Base-by-base conservation (phyloP, 148 eudicot species). In the Camellia lanceoleosa region DNA sequence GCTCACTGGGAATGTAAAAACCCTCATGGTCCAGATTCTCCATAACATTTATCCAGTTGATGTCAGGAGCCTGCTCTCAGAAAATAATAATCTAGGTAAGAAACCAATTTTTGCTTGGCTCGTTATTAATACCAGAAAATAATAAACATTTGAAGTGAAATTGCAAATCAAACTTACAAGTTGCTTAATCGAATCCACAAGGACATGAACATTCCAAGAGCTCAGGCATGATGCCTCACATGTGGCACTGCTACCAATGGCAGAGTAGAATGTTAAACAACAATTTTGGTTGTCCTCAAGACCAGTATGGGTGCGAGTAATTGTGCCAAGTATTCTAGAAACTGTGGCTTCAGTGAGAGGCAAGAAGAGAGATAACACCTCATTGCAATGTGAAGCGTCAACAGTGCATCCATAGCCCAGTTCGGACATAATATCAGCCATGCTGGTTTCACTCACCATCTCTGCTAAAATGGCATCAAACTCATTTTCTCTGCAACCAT, bases 11-110 rank as follows among this genome's bases (percentile, higher is more conserved):
- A 60, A 80, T 15, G 82, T 72, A 61, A 64, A 80, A 61, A 6
- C 71, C 77, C 77, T 80, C 82, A 62, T 80, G 77, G 12, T 80
- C 82, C 56, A 80, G 62, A 41, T 72, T 80, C 62, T 80, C 71
- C 19, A 80, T 23, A 51, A 80, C 77, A 38, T 3, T 13, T 61
- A 38, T 80, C 77, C 71, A 80, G 77, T 72, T 72, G 71, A 46
- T 80, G 19, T 54, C 71, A 23, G 77, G 82, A 80, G 62, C 75
- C 81, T 79, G 46, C 30, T 19, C 16, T 71, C 62, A 18, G 16
- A 44, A 58, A 16, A 78, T 41, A 49, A 55, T 68, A 18, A 56
- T 68, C 55, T 58, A 52, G 61, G 59, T 73, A 19, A 79, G 30
- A 69, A 42, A 79, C 14, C 30, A 59, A 38, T n/a, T 20, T 69